Conservation (phyloP, 106 monocot genomes). For the Allium cepa region DNA sequence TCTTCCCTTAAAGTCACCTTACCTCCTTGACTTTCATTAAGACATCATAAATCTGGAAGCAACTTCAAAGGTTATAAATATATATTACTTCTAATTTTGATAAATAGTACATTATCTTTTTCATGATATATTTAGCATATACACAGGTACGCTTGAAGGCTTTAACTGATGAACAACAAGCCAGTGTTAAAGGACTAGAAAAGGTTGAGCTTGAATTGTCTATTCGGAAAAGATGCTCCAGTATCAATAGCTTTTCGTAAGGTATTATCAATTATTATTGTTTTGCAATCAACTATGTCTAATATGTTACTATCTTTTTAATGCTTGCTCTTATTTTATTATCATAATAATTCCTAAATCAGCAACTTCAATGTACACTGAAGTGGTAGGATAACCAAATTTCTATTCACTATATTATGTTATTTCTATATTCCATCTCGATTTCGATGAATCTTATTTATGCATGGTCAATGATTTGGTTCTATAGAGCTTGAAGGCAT, state of each 20-base stretch:
- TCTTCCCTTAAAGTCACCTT: constrained; percentile 58
- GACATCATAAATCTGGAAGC: constrained; percentile 71
- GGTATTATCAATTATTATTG: constrained; percentile 19
- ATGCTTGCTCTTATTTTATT: too few species aligned
- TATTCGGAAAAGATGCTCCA: constrained; percentile 71
- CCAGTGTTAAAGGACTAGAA: constrained; percentile 70
- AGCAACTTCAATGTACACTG: constrained; percentile 38
- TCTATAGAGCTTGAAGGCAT: too few species aligned
- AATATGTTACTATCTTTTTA: too few species aligned
- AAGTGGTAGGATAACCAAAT: constrained; percentile 40
- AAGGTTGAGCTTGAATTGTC: constrained; percentile 63
- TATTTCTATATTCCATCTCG: too few species aligned
- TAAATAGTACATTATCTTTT: not conserved
- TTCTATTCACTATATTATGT: not conserved
- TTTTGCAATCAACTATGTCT: too few species aligned
- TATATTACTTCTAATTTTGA: not conserved
- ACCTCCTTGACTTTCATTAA: constrained; percentile 67
- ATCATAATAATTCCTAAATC: constrained; percentile 4
- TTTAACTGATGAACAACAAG: constrained; percentile 75
- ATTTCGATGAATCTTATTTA: too few species aligned
- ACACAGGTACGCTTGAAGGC: constrained; percentile 56
- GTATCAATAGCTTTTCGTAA: constrained; percentile 74
- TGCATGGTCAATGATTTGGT: too few species aligned
- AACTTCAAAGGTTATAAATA: constrained; percentile 64
- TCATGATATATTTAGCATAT: not conserved